Evolutionary conservation across 2,329 filamentous ascomycete species (phyloP).

Genomic region (Neoscytalidium dimidiatum): DNA sequence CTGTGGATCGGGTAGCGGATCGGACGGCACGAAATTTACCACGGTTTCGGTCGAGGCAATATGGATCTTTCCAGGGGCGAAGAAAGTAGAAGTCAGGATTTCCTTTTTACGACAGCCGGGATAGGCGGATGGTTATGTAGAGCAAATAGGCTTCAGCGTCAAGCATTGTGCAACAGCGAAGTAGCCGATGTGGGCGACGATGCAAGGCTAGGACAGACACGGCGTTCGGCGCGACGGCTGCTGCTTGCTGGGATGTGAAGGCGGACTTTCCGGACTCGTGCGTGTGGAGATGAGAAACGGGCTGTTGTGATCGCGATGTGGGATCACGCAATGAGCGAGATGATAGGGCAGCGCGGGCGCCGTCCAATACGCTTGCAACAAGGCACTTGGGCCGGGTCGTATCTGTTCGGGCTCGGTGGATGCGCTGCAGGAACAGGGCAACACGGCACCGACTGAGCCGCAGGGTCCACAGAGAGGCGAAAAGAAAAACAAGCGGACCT

Average conservation of each 20-base stretch:
- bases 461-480: slow-evolving; percentile 3
- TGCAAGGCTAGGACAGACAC: background rate
- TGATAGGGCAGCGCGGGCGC: background rate
- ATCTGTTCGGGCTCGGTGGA: background rate
- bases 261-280: background rate
- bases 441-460: background rate
- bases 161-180: slow-evolving; percentile 15
- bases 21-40: background rate
- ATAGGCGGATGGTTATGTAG: slow-evolving; percentile 8
- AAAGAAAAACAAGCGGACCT: background rate
- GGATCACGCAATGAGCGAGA: slow-evolving; percentile 13
- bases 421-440: background rate
- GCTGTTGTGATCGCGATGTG: slow-evolving; percentile 15
- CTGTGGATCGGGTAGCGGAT: background rate
- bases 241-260: background rate
- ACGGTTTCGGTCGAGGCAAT: background rate
- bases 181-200: slow-evolving; percentile 9
- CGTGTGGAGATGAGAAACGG: background rate
- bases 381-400: slow-evolving; percentile 9
- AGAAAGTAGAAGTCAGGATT: background rate
- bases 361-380: slow-evolving; percentile 1
- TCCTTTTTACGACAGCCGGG: background rate
- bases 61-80: background rate
- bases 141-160: slow-evolving; percentile 14
- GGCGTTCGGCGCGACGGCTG: background rate